A percentile compares a stretch with the other conserved stretches of the same genome.
Evolutionary conservation across 1,139 yeast species (phyloP).

Genomic region (Dujonia santamariae): DNA sequence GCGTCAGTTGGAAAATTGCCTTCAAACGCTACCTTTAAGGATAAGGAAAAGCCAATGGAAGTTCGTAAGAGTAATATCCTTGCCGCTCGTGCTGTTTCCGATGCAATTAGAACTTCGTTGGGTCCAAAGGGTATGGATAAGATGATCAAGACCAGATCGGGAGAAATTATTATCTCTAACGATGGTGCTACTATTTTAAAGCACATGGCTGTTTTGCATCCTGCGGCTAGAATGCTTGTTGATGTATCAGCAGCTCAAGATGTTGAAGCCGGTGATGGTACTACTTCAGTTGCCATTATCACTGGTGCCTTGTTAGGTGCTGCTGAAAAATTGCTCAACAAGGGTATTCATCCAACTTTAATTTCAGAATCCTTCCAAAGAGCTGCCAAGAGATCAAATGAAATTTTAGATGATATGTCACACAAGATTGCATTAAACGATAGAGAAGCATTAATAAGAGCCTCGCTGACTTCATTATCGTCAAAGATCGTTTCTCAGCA

Average conservation of each 20-base stretch:
- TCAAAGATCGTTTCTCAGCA: slow-evolving; percentile 95
- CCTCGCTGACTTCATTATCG: slow-evolving; percentile 90
- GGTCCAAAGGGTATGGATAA: slow-evolving; percentile 99
- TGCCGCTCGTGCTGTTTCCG: slow-evolving; percentile 97
- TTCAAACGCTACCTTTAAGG: slow-evolving; percentile 86
- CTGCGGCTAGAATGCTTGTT: slow-evolving; percentile 97
- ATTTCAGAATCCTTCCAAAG: slow-evolving; percentile 94
- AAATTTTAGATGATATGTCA: slow-evolving; percentile 81
- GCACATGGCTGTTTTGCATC: slow-evolving; percentile 97
- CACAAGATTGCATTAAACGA: slow-evolving; percentile 72
- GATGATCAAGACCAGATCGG: slow-evolving; percentile 92
- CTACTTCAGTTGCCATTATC: slow-evolving; percentile 93
- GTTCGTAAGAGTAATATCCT: slow-evolving; percentile 89
- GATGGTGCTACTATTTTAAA: slow-evolving; percentile 97
- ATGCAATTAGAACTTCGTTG: slow-evolving; percentile 93
- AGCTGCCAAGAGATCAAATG: slow-evolving; percentile 87
- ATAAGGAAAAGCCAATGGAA: slow-evolving; percentile 96
- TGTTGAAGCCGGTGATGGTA: slow-evolving; percentile 98
- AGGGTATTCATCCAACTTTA: slow-evolving; percentile 94
- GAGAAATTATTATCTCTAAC: slow-evolving; percentile 91
- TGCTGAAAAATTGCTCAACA: slow-evolving; percentile 82
- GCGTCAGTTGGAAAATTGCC: slow-evolving; percentile 31
- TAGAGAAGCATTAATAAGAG: slow-evolving; percentile 78
- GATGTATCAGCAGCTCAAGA: slow-evolving; percentile 98
- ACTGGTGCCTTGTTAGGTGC: slow-evolving; percentile 95